These are phyloP conservation scores for Salvia rosmarinus DNA, from an alignment of 257 asterid genomes.

Conservation along the genomic window DNA sequence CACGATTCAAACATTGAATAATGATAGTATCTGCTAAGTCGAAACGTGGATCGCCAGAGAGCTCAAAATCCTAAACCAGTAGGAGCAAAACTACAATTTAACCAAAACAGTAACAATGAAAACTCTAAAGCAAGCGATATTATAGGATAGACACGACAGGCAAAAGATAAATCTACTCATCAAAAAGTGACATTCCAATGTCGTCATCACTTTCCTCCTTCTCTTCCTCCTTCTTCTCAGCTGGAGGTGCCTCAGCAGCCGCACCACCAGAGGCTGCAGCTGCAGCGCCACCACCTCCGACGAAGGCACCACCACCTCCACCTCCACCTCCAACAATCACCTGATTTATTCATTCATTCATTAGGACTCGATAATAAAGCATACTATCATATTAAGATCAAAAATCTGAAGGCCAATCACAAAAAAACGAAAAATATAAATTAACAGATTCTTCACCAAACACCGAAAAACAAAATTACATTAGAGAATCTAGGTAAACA, in stretches of 20 bases:
- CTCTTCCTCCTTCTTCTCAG: slow-evolving; percentile 67
- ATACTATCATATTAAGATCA: not conserved
- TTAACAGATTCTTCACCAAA: not conserved
- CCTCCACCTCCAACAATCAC: slow-evolving; percentile 82
- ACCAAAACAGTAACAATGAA: slow-evolving; percentile 9
- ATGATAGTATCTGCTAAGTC: not conserved
- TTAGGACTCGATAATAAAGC: not conserved
- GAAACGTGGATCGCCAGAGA: not conserved
- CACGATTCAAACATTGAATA: not conserved
- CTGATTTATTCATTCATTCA: slow-evolving; percentile 39
- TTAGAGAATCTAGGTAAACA: no score
- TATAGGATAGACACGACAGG: not conserved
- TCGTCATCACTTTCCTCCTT: slow-evolving; percentile 79
- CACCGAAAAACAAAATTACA: not conserved
- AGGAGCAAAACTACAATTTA: slow-evolving; percentile 23
- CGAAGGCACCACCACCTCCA: slow-evolving; percentile 55
- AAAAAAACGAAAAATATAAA: not conserved
- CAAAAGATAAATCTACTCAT: slow-evolving; percentile 21
- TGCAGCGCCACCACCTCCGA: slow-evolving; percentile 59
- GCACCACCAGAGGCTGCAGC: slow-evolving; percentile 67
- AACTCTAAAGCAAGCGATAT: slow-evolving; percentile 25
- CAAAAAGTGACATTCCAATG: slow-evolving; percentile 69
- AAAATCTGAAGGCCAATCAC: not conserved
- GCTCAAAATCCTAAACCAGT: slow-evolving; percentile 27
- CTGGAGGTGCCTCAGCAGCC: slow-evolving; percentile 61